A percentile compares a stretch with the other conserved stretches of the same genome.
Evolutionary conservation across 371 early-diverging fungal species (phyloP).

Genomic region (Lichtheimia ramosa): DNA sequence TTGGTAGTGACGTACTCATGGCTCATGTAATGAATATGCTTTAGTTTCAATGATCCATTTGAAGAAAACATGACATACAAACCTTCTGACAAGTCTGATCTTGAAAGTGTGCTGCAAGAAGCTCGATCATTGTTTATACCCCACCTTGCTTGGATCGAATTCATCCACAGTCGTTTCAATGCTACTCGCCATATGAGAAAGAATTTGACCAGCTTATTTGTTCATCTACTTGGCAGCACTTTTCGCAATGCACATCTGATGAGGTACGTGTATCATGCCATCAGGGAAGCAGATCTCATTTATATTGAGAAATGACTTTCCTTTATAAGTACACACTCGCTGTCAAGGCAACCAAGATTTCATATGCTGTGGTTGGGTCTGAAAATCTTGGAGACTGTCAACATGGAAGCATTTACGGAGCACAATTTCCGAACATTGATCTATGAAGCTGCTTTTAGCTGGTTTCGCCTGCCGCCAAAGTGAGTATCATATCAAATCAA

Average conservation of each 20-base stretch:
- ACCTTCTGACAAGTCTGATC: constrained; percentile 78
- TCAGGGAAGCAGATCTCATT: too few species aligned
- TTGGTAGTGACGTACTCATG: neutral
- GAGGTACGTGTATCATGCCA: constrained; percentile 15
- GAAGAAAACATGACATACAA: constrained; percentile 87
- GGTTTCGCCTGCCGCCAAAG: constrained; percentile 72
- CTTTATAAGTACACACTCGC: constrained; percentile 58
- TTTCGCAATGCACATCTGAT: constrained; percentile 60
- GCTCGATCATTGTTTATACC: constrained; percentile 67
- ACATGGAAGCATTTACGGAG: constrained; percentile 67
- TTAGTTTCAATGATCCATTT: constrained; percentile 78
- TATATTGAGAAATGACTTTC: neutral
- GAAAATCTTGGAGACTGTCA: constrained; percentile 67
- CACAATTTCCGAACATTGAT: constrained; percentile 63
- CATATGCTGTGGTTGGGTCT: constrained; percentile 76
- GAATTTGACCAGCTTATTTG: constrained; percentile 69
- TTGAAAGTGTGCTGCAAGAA: constrained; percentile 58
- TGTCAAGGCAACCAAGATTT: constrained; percentile 79
- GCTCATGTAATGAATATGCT: neutral
- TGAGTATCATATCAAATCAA: constrained; percentile 22
- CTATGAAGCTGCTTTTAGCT: constrained; percentile 67
- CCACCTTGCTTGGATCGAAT: constrained; percentile 85
- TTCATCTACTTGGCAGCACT: constrained; percentile 73
- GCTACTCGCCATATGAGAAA: constrained; percentile 73
- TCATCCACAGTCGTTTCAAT: constrained; percentile 81